A percentile compares a stretch with the other conserved stretches of the same genome.
These are phyloP conservation scores for Colletotrichum falcatum DNA, from an alignment of 2,329 filamentous ascomycete species.

Conservation along the genomic window DNA sequence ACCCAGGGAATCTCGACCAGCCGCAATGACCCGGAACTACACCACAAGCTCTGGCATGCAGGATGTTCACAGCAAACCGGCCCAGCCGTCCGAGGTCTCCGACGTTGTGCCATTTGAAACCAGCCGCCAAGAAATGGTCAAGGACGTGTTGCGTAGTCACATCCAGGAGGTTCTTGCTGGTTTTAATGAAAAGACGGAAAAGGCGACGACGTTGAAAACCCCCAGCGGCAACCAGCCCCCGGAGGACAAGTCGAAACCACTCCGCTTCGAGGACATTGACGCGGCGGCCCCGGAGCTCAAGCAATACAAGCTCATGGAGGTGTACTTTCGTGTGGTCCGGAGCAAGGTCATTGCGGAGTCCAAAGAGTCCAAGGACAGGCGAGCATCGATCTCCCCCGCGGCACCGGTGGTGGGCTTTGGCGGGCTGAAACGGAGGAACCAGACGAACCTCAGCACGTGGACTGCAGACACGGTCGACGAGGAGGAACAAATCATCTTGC, in stretches of 20 bases:
- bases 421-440: constrained; percentile 3
- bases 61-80: background rate
- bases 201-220: constrained; percentile 5
- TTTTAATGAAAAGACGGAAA: constrained; percentile 52
- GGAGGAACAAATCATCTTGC: constrained; percentile 3
- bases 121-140: constrained; percentile 53
- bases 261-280: constrained; percentile 59
- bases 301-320: constrained; percentile 62
- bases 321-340: constrained; percentile 63
- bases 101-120: background rate
- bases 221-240: constrained; percentile 24
- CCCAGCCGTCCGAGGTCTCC: background rate
- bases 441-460: constrained; percentile 11
- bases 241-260: constrained; percentile 10
- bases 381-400: constrained; percentile 30
- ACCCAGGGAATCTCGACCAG: constrained; percentile 39
- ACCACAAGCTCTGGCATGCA: constrained; percentile 17
- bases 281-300: constrained; percentile 61
- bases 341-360: constrained; percentile 54
- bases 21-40: background rate
- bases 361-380: constrained; percentile 45
- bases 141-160: constrained; percentile 61
- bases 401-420: background rate
- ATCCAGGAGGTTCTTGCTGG: constrained; percentile 61
- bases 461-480: constrained; percentile 20